Base-by-base conservation (phyloP, 176 grass and related monocot species). In the Musa beccarii region DNA sequence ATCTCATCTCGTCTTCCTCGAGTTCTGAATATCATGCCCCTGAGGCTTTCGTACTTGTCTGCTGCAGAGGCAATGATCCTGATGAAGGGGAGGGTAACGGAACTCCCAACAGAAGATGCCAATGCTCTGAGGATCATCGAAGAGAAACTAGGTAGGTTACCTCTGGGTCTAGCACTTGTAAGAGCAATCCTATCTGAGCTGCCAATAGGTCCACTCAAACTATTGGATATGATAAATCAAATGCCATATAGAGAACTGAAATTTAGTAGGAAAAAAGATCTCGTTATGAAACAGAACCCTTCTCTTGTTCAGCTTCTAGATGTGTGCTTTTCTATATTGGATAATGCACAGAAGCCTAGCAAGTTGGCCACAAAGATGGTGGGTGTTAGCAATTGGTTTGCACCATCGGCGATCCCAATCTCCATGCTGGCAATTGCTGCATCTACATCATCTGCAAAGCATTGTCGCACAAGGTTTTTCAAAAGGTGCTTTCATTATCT, bases 151-250 rank as follows among this genome's bases (percentile, higher is more conserved):
- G 55, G 66, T 9, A 6, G 76, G 34, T 4, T 86, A 14, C 19
- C 83, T 9, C 75, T 95, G 0, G 88, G 83, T 14, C 78, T 95
- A 51, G 78, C 84, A 16, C 65, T 90, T 17, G 85, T 79, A 22
- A 78, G 85, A 2, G 51, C 75, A 9, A 63, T 88, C 0, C 26
- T 88, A 16, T 82, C 80, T 0, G 74, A 90, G 66, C 61, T 90
- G 8, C 17, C 59, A 13, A 23, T 86, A 2, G 19, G 10, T 56
- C 77, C 85, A 1, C 71, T 1, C 23, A 78, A 81, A 51, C 78
- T 95, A 10, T 73, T 80, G 17, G 43, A 34, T 0, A 72, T 66
- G 9, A 77, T 95, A 68, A 61, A 67, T 50, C 23, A 21, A 11
- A 63, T 82, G 53, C 69, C 83, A 68, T 75, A 51, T 29, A 59